Evolutionary conservation across 352 stramenopile species (phyloP).

Genomic region (Phytophthora fragariaefolia): DNA sequence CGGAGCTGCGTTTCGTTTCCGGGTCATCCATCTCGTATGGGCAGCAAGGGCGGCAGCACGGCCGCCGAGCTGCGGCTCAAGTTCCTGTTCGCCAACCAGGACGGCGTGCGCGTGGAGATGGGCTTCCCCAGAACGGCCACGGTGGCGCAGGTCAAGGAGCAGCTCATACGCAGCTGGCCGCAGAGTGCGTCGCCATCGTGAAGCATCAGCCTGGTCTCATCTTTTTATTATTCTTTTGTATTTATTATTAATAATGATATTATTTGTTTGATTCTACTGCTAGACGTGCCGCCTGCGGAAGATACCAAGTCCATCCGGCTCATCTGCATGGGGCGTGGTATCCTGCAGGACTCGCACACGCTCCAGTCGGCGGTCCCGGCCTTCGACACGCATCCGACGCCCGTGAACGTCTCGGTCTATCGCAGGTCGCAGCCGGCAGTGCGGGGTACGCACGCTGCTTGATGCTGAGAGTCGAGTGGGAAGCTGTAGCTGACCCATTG

Average conservation of each 20-base stretch:
- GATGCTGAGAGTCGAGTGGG: slow-evolving; percentile 4
- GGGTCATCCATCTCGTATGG: slow-evolving; percentile 1
- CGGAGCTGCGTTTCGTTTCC: background rate
- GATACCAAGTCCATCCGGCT: slow-evolving; percentile 81
- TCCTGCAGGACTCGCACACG: slow-evolving; percentile 91
- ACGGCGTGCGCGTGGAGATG: slow-evolving; percentile 75
- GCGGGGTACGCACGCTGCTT: slow-evolving; percentile 34
- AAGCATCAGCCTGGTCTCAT: background rate
- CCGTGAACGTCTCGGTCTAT: slow-evolving; percentile 94
- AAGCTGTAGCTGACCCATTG: slow-evolving; percentile 3
- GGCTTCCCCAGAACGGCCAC: slow-evolving; percentile 53
- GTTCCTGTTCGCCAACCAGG: slow-evolving; percentile 88
- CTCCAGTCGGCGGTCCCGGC: slow-evolving; percentile 84
- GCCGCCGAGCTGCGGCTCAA: slow-evolving; percentile 71
- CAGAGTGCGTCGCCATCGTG: slow-evolving; percentile 36
- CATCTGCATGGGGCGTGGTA: slow-evolving; percentile 95
- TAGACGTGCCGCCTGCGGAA: slow-evolving; percentile 57
- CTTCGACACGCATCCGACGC: slow-evolving; percentile 95
- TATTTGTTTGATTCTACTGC: slow-evolving; percentile 1
- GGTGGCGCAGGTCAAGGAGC: slow-evolving; percentile 67
- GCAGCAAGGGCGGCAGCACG: slow-evolving; percentile 40
- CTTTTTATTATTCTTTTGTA: too few relatives aligned
- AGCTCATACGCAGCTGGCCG: slow-evolving; percentile 78
- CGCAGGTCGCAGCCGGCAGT: slow-evolving; percentile 42
- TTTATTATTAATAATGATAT: too few relatives aligned